Evolutionary conservation across 2,329 filamentous ascomycete genomes (phyloP), one percentile per base, ranked within the genome.

Genomic region (Venturia nashicola): DNA sequence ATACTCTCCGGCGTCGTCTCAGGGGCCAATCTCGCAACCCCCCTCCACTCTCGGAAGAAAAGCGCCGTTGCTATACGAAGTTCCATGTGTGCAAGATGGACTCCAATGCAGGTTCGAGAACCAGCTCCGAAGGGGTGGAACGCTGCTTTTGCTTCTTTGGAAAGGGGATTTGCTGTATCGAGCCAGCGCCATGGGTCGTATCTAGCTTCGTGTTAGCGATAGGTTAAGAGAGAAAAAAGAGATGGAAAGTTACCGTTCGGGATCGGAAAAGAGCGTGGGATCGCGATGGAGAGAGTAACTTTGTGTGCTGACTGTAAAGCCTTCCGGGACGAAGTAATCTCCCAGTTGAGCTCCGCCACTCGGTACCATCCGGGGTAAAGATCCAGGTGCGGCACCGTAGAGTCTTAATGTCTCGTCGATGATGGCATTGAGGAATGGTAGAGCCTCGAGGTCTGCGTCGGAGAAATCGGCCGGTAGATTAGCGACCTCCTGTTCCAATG

Each of bases 121-220:
- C 87, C 87, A 20, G 83, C 86, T 1, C 86, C 84, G 71, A 90
- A 90, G 0, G 86, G 85, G 77, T 85, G 84, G 67, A 86, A 88
- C 18, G 82, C 82, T 2, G 81, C 77, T 61, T 82, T 80, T 0
- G 73, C 72, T 6, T 68, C 69, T 0, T 70, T 65, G 0, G 70
- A 69, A 0, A 66, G 66, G 8, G 71, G 70, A 67, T 72, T 70
- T 1, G 69, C 67, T 2, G 68, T 59, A 34, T 61, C 62, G 59
- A 72, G 67, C 72, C 71, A 75, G 55, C 72, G 71, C 7, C 67
- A 63, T 0, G 72, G 73, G 54, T 74, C 67, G 66, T 74, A 75
- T 16, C 73, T 75, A 61, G 18, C 4, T 5, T 32, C 8, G 46
- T 43, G 14, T 27, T 18, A 61, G 9, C n/a, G 12, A 12, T 16